Evolutionary conservation across 75 land plant genomes (phyloP).

Genomic region (Pinus taeda): DNA sequence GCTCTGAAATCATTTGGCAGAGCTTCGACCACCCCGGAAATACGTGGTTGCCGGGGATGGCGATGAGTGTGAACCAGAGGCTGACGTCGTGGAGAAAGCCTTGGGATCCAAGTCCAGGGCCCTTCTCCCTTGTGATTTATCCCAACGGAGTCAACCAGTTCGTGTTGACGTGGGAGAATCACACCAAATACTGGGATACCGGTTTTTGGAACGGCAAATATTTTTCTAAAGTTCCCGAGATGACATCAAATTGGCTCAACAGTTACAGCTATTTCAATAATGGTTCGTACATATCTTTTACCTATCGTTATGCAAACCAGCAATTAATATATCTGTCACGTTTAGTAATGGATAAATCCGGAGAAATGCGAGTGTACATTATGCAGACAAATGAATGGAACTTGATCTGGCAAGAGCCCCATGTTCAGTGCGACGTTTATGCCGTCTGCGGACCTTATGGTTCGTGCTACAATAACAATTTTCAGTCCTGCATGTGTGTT

Average conservation of each 20-base stretch:
- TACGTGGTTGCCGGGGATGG: neutral
- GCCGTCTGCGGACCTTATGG: neutral
- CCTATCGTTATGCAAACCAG: neutral
- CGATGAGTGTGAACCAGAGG: too few species aligned
- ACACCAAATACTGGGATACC: too few species aligned
- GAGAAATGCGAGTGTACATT: neutral
- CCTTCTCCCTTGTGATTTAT: neutral
- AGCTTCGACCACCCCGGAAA: neutral
- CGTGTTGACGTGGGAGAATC: neutral
- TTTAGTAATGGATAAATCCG: neutral
- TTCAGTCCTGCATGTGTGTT: neutral
- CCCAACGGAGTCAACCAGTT: slow-evolving; percentile 9
- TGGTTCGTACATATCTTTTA: neutral
- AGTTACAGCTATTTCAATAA: neutral
- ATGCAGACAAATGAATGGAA: neutral
- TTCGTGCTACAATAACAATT: neutral
- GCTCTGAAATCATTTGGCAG: neutral
- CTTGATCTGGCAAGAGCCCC: neutral
- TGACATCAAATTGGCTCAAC: neutral
- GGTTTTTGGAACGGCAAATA: too few species aligned
- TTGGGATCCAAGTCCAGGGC: slow-evolving; percentile 2
- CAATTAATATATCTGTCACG: neutral
- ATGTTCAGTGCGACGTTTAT: neutral
- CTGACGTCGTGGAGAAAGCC: neutral
- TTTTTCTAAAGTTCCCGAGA: neutral